Evolutionary conservation across 1,139 yeast genomes (phyloP).

Genomic region (Oligophagozyma castellii): DNA sequence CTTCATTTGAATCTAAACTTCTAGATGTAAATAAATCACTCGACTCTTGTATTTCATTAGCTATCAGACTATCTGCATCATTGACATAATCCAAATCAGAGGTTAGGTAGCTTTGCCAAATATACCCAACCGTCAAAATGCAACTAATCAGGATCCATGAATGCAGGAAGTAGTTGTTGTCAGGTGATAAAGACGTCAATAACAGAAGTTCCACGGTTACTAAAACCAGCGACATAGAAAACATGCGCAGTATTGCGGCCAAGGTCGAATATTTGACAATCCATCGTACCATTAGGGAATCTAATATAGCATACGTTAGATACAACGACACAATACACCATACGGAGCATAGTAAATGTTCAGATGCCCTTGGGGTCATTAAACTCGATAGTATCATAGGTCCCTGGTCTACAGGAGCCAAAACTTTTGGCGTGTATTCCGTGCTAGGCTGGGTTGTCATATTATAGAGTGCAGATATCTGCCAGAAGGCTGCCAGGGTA

Average conservation of each 20-base stretch:
- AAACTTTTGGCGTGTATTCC: no score
- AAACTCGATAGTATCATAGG: slow-evolving; percentile 22
- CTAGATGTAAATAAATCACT: background rate
- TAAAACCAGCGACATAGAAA: slow-evolving; percentile 66
- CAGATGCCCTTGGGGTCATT: slow-evolving; percentile 51
- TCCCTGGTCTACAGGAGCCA: slow-evolving; percentile 9
- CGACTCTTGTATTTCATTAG: background rate
- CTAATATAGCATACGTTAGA: slow-evolving; percentile 69
- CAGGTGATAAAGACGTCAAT: slow-evolving; percentile 43
- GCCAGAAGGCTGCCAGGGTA: slow-evolving; percentile 25
- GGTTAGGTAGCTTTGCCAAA: slow-evolving; percentile 79
- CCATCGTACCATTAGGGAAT: slow-evolving; percentile 88
- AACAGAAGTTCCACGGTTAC: slow-evolving; percentile 58
- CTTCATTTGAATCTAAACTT: background rate
- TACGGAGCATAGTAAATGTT: slow-evolving; percentile 54
- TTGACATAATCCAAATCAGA: slow-evolving; percentile 58
- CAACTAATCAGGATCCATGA: slow-evolving; percentile 88
- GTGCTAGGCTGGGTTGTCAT: no score
- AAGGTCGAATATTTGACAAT: slow-evolving; percentile 77
- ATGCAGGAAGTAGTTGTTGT: slow-evolving; percentile 54
- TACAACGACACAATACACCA: slow-evolving; percentile 86
- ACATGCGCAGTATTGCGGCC: slow-evolving; percentile 77
- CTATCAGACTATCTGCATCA: background rate
- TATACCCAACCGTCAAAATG: slow-evolving; percentile 68
- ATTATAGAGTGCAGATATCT: slow-evolving; percentile 26